Conservation (phyloP, 371 early-diverging fungal species). For the Lichtheimia corymbifera region DNA sequence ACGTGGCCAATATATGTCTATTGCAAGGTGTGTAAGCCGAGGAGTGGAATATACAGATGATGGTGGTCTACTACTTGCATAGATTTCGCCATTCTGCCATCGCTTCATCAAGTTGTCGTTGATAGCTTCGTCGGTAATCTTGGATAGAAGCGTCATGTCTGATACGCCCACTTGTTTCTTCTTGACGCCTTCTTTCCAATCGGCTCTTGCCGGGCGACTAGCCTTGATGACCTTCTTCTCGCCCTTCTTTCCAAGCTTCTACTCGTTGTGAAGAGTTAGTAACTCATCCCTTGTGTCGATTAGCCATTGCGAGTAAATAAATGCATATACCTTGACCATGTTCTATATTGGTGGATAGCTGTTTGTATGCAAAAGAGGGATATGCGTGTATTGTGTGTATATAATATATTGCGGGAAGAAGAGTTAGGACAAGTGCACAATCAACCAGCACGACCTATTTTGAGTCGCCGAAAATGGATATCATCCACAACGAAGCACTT, state of each 20-base stretch:
- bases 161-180: constrained; percentile 86
- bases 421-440: too few relatives aligned
- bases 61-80: constrained; percentile 50
- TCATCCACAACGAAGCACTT: too few relatives aligned
- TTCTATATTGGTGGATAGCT: too few relatives aligned
- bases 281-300: too few relatives aligned
- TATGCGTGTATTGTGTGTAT: too few relatives aligned
- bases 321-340: too few relatives aligned
- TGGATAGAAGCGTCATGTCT: constrained; percentile 87
- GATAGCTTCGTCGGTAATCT: constrained; percentile 85
- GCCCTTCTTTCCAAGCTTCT: constrained; percentile 33
- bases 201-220: constrained; percentile 68
- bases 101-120: constrained; percentile 85
- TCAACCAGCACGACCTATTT: too few relatives aligned
- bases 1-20: constrained; percentile 91
- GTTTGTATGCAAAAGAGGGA: too few relatives aligned
- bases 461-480: too few relatives aligned
- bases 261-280: too few relatives aligned
- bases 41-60: neutral
- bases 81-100: constrained; percentile 83
- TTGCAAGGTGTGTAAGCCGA: neutral
- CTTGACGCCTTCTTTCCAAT: constrained; percentile 80
- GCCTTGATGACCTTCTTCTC: constrained; percentile 54
- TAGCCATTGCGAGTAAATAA: too few relatives aligned
- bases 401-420: too few relatives aligned